Evolutionary conservation across 2,329 filamentous ascomycete species (phyloP).

Genomic region (Penicillium hordei): DNA sequence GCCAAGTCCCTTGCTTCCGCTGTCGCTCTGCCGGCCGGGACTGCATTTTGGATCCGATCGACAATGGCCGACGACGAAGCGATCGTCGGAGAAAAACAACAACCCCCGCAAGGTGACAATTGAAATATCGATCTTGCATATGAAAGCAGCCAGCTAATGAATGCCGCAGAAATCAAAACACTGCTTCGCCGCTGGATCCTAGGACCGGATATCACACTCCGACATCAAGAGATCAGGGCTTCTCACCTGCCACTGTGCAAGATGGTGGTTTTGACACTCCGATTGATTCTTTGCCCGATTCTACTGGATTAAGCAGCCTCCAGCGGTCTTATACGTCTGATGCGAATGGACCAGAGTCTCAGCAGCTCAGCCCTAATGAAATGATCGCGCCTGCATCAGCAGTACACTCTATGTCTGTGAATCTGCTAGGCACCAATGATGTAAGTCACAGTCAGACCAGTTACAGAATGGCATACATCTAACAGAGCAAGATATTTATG

Average conservation of each 20-base stretch:
- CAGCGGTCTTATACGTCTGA: constrained; percentile 27
- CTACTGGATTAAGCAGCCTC: constrained; percentile 18
- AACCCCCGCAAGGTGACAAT: constrained; percentile 27
- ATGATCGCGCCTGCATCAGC: constrained; percentile 39
- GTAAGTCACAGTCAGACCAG: constrained; percentile 16
- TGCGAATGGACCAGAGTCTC: constrained; percentile 31
- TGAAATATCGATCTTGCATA: not conserved
- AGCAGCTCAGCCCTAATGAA: constrained; percentile 37
- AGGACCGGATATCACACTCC: constrained; percentile 26
- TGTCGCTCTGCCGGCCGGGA: constrained; percentile 36
- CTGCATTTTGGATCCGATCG: constrained; percentile 36
- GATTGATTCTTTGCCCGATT: constrained; percentile 25
- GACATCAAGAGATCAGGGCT: constrained; percentile 28
- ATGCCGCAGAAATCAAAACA: constrained; percentile 14
- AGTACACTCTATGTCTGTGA: constrained; percentile 40
- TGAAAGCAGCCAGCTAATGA: constrained; percentile 3
- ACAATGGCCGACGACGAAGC: constrained; percentile 26
- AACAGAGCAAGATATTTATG: constrained; percentile 30
- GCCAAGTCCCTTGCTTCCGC: constrained; percentile 37
- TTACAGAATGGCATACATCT: not conserved
- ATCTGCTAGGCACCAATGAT: constrained; percentile 31
- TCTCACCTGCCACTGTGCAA: constrained; percentile 24
- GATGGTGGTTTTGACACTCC: constrained; percentile 23
- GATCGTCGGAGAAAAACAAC: constrained; percentile 26
- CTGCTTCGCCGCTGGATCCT: constrained; percentile 20